Evolutionary conservation across 768 basidiomycete species (phyloP), one percentile per base, ranked within the genome.

Genomic region (Hericium coralloides): DNA sequence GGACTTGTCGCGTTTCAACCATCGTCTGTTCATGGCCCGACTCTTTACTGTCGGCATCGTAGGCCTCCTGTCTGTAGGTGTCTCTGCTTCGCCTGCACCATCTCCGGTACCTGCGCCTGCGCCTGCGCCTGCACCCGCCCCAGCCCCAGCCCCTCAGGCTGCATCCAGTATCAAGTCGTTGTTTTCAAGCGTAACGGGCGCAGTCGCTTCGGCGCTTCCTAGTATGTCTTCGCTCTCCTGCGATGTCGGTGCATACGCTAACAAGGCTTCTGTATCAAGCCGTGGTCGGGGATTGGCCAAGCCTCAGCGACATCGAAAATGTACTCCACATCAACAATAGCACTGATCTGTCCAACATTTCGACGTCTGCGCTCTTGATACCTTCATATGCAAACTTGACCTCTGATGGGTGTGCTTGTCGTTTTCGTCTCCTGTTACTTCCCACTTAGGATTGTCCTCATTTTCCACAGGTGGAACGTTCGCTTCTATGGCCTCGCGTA

Each of bases 401-500:
- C 10, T 15, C 15, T 43, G 41, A 20, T 20, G 41, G 41, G 41
- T 43, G 20, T 4, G 41, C 17, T 4, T 12, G 10, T 14, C 20
- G 14, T 43, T 15, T 4, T 2, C 17, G 6, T 43, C 25, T 7
- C 6, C 41, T 43, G 15, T 4, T 25, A 59, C 55, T 38, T 25
- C 2, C n/a, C 5, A 1, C 18, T 10, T 36, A 63, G 64, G 22
- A 26, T 26, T 6, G 6, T 26, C 25, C 25, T 26, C 25, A 26
- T 26, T 26, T 26, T 26, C 25, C 25, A 26, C 25, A 26, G 25
- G 25, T 65, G 64, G 64, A 65, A 65, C 38, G 47, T 65, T n/a
- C 64, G 64, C 7, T 65, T 63, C 58, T 65, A 65, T 18, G 64
- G 64, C 9, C 57, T 65, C 1, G 60, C 62, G 1, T 63, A 65